Percentiles rank a stretch among this genome's conserved stretches.
Conservation (phyloP, 371 early-diverging fungal species). For the Dinochytrium kinnereticum region DNA sequence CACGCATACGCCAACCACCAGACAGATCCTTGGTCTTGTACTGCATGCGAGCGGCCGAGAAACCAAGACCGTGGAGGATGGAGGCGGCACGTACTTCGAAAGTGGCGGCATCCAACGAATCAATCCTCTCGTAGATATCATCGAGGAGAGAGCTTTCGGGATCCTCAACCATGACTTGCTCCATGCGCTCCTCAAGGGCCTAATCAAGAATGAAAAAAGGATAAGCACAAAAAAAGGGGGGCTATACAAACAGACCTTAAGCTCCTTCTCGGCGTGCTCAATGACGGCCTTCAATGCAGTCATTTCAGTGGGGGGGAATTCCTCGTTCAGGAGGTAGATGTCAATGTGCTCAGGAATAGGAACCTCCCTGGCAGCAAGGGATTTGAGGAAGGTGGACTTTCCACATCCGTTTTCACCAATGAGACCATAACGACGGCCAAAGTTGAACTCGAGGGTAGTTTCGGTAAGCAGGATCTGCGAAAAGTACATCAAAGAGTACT, state of each 20-base stretch:
- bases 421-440: constrained; percentile 96
- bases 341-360: constrained; percentile 97
- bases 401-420: constrained; percentile 98
- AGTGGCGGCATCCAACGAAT: constrained; percentile 87
- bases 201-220: constrained; percentile 24
- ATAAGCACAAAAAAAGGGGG: background rate
- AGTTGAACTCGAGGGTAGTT: constrained; percentile 95
- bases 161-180: constrained; percentile 81
- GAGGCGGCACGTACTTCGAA: constrained; percentile 94
- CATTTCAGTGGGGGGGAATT: constrained; percentile 91
- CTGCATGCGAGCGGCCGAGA: constrained; percentile 81
- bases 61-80: constrained; percentile 95
- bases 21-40: constrained; percentile 94
- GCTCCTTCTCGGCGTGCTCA: constrained; percentile 84
- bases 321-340: constrained; percentile 93
- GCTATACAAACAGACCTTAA: constrained; percentile 56
- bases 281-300: constrained; percentile 93
- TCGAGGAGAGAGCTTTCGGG: constrained; percentile 90
- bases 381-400: constrained; percentile 96
- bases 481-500: constrained; percentile 90
- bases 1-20: constrained; percentile 99
- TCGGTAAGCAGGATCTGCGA: constrained; percentile 92
- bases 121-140: constrained; percentile 94
- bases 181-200: constrained; percentile 90
- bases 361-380: constrained; percentile 92